Conservation (phyloP, 2,329 filamentous ascomycete genomes). For the Calcarisporium arbuscula region DNA sequence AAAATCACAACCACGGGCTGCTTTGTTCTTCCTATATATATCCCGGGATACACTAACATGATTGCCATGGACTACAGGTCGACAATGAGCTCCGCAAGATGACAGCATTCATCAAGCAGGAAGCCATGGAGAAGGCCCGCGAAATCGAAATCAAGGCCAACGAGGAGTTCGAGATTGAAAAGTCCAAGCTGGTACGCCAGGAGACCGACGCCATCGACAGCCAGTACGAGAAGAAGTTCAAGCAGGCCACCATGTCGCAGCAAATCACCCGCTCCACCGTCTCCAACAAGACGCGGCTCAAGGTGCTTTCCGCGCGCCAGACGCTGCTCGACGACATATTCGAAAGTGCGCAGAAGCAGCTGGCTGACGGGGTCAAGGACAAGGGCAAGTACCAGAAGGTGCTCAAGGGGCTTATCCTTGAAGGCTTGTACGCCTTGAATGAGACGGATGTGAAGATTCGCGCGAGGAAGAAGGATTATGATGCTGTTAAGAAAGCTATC, state of each 20-base stretch:
- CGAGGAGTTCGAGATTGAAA: conserved; percentile 98
- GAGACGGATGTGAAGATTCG: conserved; percentile 72
- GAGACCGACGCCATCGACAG: conserved; percentile 90
- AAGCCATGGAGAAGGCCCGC: conserved; percentile 91
- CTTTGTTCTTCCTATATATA: background rate
- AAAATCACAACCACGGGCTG: conserved; percentile 12
- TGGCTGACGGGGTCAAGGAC: conserved; percentile 59
- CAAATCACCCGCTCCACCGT: conserved; percentile 97
- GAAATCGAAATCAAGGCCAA: conserved; percentile 98
- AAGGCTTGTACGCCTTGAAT: conserved; percentile 82
- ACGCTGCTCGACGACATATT: conserved; percentile 88
- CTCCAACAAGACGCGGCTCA: conserved; percentile 90
- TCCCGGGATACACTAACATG: no score
- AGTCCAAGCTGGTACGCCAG: conserved; percentile 95
- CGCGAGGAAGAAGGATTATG: conserved; percentile 73
- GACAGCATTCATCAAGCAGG: conserved; percentile 99
- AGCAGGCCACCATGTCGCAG: conserved; percentile 96
- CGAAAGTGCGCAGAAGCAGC: conserved; percentile 67
- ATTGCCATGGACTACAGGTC: conserved; percentile 56
- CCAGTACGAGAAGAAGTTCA: conserved; percentile 97
- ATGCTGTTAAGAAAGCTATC: conserved; percentile 69
- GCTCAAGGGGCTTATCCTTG: conserved; percentile 75
- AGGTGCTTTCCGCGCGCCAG: conserved; percentile 80
- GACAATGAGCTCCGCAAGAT: conserved; percentile 98
- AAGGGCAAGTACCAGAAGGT: conserved; percentile 67